Base-by-base conservation (phyloP, 345 rosid species). In the Hibiscus syriacus region DNA sequence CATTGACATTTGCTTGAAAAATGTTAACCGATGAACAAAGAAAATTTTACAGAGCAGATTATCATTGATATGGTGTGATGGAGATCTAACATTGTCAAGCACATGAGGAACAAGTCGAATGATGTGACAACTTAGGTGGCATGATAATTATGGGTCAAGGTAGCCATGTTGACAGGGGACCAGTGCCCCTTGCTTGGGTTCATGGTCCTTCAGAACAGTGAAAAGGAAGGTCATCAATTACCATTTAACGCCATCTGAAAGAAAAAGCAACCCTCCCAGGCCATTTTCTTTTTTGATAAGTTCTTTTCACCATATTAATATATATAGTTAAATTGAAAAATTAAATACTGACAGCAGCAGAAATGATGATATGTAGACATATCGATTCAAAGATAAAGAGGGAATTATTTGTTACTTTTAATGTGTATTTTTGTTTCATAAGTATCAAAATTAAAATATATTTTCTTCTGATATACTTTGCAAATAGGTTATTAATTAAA, bases 91-190 rank as follows among this genome's bases (percentile, higher is more conserved):
- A 36, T 22, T 12, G 14, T 64, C 29, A 46, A 55, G 64, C 84
- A 82, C 81, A 73, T 81, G 87, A 62, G 17, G 70, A 30, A 53
- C 57, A 20, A 57, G 63, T 26, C 39, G 68, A 63, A 56, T 67
- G 84, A 68, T 72, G 71, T 69, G 79, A 80, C 56, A 46, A 61
- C 74, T 72, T 68, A 8, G 81, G 74, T 80, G 85, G 60, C 73
- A 73, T 72, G 80, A 85, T 8, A 82, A 68, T 55, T 58, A 78
- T 60, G 49, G 65, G 50, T 77, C 82, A 58, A 13, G 55, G 54
- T 25, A 38, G n/a, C 67, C 62, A 61, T 25, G 55, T 64, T 66
- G 30, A 19, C n/a, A 14, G 69, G 84, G 83, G 85, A 77, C 87
- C 83, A 77, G 0, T 32, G 16, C 61, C 36, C 9, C 58, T 3